Base-by-base conservation (phyloP, 306 rosid species). In the Castanopsis chinensis region DNA sequence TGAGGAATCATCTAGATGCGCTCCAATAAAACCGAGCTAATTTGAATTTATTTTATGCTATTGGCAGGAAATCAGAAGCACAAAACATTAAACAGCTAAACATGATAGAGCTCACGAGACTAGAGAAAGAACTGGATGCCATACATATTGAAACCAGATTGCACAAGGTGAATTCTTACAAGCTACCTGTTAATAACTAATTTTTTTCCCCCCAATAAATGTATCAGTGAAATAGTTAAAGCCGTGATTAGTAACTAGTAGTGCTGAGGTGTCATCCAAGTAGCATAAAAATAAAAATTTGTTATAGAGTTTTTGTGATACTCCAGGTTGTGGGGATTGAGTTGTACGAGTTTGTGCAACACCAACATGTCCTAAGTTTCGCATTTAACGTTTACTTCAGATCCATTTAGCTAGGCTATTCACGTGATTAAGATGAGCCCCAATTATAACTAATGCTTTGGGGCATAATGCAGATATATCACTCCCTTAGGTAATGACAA, bases 101-200 rank as follows among this genome's bases (percentile, higher is more conserved):
- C 71, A 35, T 81, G 15, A 8, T 35, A 10, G 84, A 81, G 72
- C 84, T 81, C 18, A 59, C 33, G 33, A 45, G 30, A 12, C 76
- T 81, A 15, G 84, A 81, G 76, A 75, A 18, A 33, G 76, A 74
- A 69, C 61, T 81, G 65, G 84, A 75, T 58, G 71, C 55, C 23
- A 4, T 32, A 32, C 18, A 69, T 15, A 58, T 80, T 33, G 76
- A 75, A 49, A 23, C 65, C 25, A 81, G 80, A 81, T 81, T 5
- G 8, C 58, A 53, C 69, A 81, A 81, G 84, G 84, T 81, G 2
- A 64, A 19, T 67, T 8, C 51, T 67, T 67, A 32, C 72, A 67
- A 67, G 52, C 17, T 67, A 1, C 1, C 8, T 35, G 25, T 5
- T 35, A 10, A 20, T 4, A 9, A 6, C 11, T 19, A 1, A 0